Base-by-base conservation (phyloP, 768 basidiomycete species). In the Tulasnella sp. region DNA sequence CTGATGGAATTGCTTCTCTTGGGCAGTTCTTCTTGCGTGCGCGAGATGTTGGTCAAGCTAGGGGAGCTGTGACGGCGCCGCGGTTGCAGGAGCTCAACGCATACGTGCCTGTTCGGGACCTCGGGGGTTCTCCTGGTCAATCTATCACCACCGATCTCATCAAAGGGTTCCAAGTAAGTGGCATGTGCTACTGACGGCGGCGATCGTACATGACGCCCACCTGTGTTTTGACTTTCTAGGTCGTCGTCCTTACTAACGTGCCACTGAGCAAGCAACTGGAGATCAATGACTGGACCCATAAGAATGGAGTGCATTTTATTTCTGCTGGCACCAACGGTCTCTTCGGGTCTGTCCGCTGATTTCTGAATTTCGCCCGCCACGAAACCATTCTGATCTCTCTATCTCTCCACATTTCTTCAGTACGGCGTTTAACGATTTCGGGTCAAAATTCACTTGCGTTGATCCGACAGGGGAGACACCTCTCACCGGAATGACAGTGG, bases 401-500 rank as follows among this genome's bases (percentile, higher is more conserved):
- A 26, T 38, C 38, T n/a, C n/a, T n/a, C n/a, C n/a, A n/a, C n/a
- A n/a, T 21, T 23, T 27, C 13, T 24, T 38, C 67, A 96, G 94
- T 13, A 85, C 88, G 61, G 85, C 86, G 13, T 99, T 99, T 78
- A 95, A 89, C 70, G 96, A 99, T 72, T 98, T 99, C 65, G 96
- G 96, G 4, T 73, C 84, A 24, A 90, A 89, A 70, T 99, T 98
- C 69, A 85, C 90, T 15, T 94, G 92, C 65, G 88, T 96, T 24
- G 96, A 99, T 69, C 85, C 92, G n/a, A 94, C 89, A n/a, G 96
- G 96, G 17, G 96, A 98, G 73, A 85, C 91, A 64, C 86, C 93
- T 2, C 76, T 97, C 60, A 78, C 82, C 1, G 96, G 96, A 19
- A 97, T 99, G 92, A 86, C 97, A 58, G 94, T 93, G 9, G 87